Conservation (phyloP, 331 rosid species). For the Malus hybrid region DNA sequence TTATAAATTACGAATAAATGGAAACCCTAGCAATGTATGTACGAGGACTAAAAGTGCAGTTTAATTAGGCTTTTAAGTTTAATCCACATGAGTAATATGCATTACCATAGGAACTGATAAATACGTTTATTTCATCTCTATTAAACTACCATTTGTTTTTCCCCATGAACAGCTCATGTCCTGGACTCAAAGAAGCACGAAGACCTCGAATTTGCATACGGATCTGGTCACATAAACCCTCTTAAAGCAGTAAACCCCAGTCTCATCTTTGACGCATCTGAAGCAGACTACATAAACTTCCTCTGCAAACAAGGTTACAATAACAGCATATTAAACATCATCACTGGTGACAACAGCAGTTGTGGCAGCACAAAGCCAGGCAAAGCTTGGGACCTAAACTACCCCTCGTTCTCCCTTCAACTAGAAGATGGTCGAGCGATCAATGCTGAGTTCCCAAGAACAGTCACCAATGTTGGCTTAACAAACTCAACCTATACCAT, state of each 20-base stretch:
- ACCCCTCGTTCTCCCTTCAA: slow-evolving; percentile 20
- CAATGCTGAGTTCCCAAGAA: slow-evolving; percentile 11
- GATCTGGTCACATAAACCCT: slow-evolving; percentile 27
- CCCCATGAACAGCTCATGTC: slow-evolving; percentile 9
- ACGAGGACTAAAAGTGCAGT: no score
- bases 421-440: background rate
- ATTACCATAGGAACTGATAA: no score
- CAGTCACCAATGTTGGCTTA: slow-evolving; percentile 24
- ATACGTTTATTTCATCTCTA: background rate
- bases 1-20: no score
- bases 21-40: no score
- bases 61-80: no score
- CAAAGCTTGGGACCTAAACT: slow-evolving; percentile 26
- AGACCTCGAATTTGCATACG: slow-evolving; percentile 17
- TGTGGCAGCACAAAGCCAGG: background rate
- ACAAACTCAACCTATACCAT: background rate
- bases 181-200: slow-evolving; percentile 5
- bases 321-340: background rate
- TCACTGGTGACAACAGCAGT: slow-evolving; percentile 4
- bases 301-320: slow-evolving; percentile 22
- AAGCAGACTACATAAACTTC: slow-evolving; percentile 6
- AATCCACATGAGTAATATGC: no score
- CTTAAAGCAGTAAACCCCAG: slow-evolving; percentile 5
- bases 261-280: slow-evolving; percentile 1
- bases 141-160: background rate